Base-by-base conservation (phyloP, 768 basidiomycete species). In the Mycena albidolilacea region DNA sequence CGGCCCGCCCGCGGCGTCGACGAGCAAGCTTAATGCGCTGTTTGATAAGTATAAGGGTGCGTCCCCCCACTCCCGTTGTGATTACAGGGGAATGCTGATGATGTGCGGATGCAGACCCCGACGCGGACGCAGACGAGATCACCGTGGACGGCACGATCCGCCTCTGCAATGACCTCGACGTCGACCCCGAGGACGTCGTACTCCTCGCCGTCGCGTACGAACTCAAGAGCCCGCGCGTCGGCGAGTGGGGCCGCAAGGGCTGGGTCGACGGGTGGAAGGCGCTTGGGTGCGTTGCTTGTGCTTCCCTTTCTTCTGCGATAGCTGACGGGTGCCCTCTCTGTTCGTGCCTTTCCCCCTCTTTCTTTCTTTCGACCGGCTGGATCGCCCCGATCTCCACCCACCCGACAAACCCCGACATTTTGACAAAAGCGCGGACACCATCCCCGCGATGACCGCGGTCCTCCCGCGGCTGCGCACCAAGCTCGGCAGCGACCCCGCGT, bases 251-350 rank as follows among this genome's bases (percentile, higher is more conserved):
- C 41, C 87, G 84, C 74, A 84, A 89, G 71, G 92, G 90, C 0
- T 97, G 95, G 95, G 77, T 90, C 44, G 93, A 94, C 0, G 95
- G 95, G 0, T 96, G 95, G 95, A 93, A 91, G 81, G 80, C 77
- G 15, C 82, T 93, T 44, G 89, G 92, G 93, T 94, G 77, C 70
- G 92, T 30, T 30, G 30, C 30, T 30, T 82, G 43, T 23, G 67
- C 66, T 66, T 15, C 61, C 62, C 41, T 11, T 68, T 12, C 52
- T 43, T 43, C 5, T 23, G 38, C 17, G 5, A n/a, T 48, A 21
- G 8, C 52, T 54, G 17, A 37, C 37, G 35, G 44, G 1, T 37
- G 30, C 23, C 35, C 11, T n/a, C 46, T 54, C 10, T 19, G 35
- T 52, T n/a, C 66, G 19, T 65, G 17, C 1, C 21, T n/a, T n/a